These are phyloP conservation scores for Rhytidhysteron rufulum DNA, from an alignment of 2,329 filamentous ascomycete genomes.

Conservation along the genomic window DNA sequence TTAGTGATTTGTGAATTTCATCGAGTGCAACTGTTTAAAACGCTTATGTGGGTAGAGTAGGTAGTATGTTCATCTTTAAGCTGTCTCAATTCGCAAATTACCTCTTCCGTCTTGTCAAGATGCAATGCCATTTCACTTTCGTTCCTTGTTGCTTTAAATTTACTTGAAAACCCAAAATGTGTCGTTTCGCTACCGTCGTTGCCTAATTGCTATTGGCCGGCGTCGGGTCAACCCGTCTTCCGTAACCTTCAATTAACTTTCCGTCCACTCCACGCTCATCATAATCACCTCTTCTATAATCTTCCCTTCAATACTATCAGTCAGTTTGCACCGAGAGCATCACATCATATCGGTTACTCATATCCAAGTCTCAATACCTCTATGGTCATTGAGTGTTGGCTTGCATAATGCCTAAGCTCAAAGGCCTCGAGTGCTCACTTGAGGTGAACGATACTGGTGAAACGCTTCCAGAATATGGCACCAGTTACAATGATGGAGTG, in stretches of 20 bases:
- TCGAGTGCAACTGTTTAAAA: too few species aligned
- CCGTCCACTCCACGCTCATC: neutral
- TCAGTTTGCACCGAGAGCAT: neutral
- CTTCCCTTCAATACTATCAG: too few species aligned
- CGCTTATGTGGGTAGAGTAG: too few species aligned
- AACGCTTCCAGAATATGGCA: constrained; percentile 47
- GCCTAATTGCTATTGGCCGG: too few species aligned
- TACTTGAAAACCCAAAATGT: too few species aligned
- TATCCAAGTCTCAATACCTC: neutral
- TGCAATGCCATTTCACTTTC: too few species aligned
- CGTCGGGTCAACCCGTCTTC: neutral
- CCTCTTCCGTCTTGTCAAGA: too few species aligned
- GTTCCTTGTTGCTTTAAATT: too few species aligned
- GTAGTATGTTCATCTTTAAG: too few species aligned
- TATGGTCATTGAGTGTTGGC: neutral
- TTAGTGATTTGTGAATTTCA: too few species aligned
- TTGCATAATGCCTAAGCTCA: constrained; percentile 51
- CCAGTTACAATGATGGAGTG: constrained; percentile 48
- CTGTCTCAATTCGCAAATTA: too few species aligned
- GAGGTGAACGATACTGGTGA: constrained; percentile 43
- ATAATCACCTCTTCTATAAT: neutral
- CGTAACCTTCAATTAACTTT: neutral
- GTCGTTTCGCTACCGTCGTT: too few species aligned
- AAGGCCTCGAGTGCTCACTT: constrained; percentile 50
- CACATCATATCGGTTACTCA: neutral